Base-by-base conservation (phyloP, 805 yeast genomes). In the Cyberlindnera subsufficiens region DNA sequence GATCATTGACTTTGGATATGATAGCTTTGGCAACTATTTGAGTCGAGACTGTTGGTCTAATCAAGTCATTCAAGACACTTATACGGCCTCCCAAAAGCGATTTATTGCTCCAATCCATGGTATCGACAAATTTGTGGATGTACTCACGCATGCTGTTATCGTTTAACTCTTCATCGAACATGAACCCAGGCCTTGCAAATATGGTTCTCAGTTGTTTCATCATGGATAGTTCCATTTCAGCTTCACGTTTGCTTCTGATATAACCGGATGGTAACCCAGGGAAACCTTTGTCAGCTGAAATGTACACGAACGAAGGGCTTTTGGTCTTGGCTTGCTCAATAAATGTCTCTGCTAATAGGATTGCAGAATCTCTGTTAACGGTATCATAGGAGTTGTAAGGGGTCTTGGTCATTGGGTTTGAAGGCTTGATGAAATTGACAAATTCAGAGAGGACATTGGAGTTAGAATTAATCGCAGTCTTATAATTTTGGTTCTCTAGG, bases 151-250 rank as follows among this genome's bases (percentile, higher is more conserved):
- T 53, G 38, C 65, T 65, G 29, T 56, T 53, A 6, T 54, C 49
- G 7, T 57, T 50, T 3, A 56, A 49, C 35, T 55, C 55, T 31
- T 69, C 77, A 56, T 86, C 95, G 55, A 66, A 84, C 89, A 89
- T 80, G 52, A 88, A 78, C 0, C 95, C 95, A 0, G 96, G 96
- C 46, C 96, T 71, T 63, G 86, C 48, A 14, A 84, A 59, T 2
- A 89, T 77, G 0, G 83, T 67, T 43, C 91, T 71, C 19, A 86
- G 65, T 3, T 61, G 57, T n/a, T 68, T 64, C 17, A 75, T 65
- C 22, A 68, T 59, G 42, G 60, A 40, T 17, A 78, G 60, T 50
- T 77, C 82, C 19, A 61, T 60, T 58, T 89, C 97, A 0, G 96
- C 91, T 45, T 72, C 78, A 51, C 96, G 67, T 54, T 89, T 89